Evolutionary conservation across 169 alveolate genomes (phyloP).

Genomic region (Cyclospora cayetanensis): DNA sequence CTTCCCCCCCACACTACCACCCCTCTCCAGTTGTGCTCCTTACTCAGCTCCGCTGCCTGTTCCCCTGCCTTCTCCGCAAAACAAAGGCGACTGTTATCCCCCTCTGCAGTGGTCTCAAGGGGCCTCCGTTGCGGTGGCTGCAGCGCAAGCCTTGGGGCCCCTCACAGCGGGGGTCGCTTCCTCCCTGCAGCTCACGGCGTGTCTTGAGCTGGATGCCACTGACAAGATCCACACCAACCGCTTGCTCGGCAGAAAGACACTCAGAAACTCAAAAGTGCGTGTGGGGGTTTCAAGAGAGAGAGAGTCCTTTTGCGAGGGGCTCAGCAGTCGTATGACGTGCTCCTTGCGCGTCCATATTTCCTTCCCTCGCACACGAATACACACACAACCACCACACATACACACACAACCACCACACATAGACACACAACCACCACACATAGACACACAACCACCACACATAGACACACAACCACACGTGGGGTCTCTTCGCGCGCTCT

Average conservation of each 20-base stretch:
- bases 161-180: neutral
- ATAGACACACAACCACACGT: too few relatives aligned
- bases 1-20: neutral
- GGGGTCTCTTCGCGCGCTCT: too few relatives aligned
- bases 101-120: neutral
- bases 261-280: neutral
- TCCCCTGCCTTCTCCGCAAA: neutral
- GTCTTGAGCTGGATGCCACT: neutral
- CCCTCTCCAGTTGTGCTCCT: neutral
- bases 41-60: neutral
- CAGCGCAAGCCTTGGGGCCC: neutral
- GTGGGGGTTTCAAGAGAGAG: too few relatives aligned
- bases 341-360: too few relatives aligned
- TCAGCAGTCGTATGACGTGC: too few relatives aligned
- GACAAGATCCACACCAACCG: neutral
- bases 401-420: too few relatives aligned
- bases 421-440: too few relatives aligned
- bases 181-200: conserved; percentile 20
- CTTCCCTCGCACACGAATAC: too few relatives aligned
- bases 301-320: too few relatives aligned
- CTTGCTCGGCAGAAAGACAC: neutral
- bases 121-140: neutral
- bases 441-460: too few relatives aligned
- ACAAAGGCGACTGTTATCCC: neutral
- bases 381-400: too few relatives aligned